Conservation (phyloP, 2,329 filamentous ascomycete species). For the Aureobasidium melanogenum region DNA sequence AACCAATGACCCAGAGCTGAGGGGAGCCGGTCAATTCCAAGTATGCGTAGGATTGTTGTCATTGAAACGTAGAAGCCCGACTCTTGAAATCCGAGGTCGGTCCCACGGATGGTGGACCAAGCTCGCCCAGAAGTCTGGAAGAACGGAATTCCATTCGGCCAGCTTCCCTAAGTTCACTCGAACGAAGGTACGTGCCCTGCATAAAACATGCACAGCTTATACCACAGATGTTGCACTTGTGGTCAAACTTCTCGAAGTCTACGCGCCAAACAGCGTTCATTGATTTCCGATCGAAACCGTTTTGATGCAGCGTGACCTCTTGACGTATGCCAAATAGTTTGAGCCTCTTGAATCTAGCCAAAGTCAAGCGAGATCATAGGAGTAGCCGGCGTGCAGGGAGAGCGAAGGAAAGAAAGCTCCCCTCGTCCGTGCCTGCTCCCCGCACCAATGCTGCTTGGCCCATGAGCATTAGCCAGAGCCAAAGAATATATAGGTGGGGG, state of each 20-base stretch:
- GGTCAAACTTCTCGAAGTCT: neutral
- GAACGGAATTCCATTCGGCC: neutral
- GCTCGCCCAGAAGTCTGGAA: neutral
- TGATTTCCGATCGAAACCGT: neutral
- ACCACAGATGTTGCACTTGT: neutral
- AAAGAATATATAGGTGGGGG: slow-evolving; percentile 1
- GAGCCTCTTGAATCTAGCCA: neutral
- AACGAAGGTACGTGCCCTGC: neutral
- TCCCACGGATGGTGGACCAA: neutral
- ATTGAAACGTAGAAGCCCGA: neutral
- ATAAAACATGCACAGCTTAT: neutral
- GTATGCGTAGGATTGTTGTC: neutral
- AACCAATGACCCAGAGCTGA: neutral
- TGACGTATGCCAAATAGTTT: slow-evolving; percentile 6
- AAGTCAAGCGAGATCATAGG: neutral
- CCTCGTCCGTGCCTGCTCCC: slow-evolving; percentile 1
- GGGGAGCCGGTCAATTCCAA: neutral
- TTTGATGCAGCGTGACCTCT: neutral
- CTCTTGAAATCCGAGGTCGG: slow-evolving; percentile 5
- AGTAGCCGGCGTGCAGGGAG: neutral
- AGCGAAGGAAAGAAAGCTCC: neutral
- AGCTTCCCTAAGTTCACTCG: too few species aligned
- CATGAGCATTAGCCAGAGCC: neutral
- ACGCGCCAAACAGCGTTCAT: neutral
- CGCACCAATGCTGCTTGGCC: neutral